phyloP scores from a whole-genome alignment of 2,329 filamentous ascomycete species.

The Pseudogymnoascus sp. region DNA sequence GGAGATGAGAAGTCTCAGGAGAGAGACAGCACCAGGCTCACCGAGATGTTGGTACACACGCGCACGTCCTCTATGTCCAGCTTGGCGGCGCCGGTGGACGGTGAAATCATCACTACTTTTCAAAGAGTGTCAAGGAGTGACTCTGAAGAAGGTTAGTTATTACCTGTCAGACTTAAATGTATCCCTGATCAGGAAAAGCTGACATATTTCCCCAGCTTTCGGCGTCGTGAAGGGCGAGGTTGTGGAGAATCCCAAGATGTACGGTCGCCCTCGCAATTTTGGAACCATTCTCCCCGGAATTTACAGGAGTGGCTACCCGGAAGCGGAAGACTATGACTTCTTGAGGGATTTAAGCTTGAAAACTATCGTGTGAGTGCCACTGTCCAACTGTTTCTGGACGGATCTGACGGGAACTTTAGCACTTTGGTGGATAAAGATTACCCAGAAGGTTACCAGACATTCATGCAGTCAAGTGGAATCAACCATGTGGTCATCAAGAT shows the following conservation, averaged over 20 bases:
- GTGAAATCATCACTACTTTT: slow-evolving; percentile 1
- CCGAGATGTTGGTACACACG: not conserved
- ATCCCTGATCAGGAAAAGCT: not conserved
- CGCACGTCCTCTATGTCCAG: not conserved
- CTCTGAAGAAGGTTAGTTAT: slow-evolving; percentile 4
- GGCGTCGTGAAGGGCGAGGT: slow-evolving; percentile 6
- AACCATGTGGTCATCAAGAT: slow-evolving; percentile 69
- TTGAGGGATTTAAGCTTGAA: slow-evolving; percentile 62
- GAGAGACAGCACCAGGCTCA: not conserved
- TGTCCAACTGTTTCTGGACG: not conserved
- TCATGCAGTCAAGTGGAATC: slow-evolving; percentile 61
- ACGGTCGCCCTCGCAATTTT: slow-evolving; percentile 60
- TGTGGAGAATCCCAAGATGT: slow-evolving; percentile 14
- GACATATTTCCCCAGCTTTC: not conserved
- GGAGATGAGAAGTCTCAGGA: not conserved
- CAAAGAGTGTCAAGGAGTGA: not conserved
- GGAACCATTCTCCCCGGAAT: slow-evolving; percentile 66
- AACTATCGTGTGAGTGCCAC: slow-evolving; percentile 62
- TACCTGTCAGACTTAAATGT: not conserved
- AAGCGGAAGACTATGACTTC: slow-evolving; percentile 62
- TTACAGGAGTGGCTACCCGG: slow-evolving; percentile 77
- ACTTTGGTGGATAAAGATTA: slow-evolving; percentile 59
- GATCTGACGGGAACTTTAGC: slow-evolving; percentile 30
- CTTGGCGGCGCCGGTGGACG: not conserved
- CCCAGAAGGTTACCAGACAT: slow-evolving; percentile 46